phyloP scores from a whole-genome alignment of 1,284 basidiomycete genomes.

The Porogramme epimiltina region DNA sequence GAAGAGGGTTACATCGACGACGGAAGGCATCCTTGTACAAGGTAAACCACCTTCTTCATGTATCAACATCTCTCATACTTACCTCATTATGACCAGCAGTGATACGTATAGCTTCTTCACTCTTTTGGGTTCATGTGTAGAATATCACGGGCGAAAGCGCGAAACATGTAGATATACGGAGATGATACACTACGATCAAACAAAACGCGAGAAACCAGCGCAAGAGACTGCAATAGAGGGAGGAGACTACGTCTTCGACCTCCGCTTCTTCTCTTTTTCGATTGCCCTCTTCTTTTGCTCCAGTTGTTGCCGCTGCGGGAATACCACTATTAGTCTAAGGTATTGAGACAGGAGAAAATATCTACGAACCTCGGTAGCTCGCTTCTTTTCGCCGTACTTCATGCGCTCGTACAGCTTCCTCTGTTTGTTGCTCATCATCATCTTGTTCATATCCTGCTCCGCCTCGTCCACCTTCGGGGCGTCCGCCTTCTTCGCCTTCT shows the following conservation, averaged over 20 bases:
- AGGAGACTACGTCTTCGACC: slow-evolving; percentile 24
- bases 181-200: no score
- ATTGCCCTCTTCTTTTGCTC: slow-evolving; percentile 62
- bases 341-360: not conserved
- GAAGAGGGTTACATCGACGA: no score
- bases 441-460: slow-evolving; percentile 95
- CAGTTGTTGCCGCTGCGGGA: slow-evolving; percentile 56
- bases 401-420: slow-evolving; percentile 96
- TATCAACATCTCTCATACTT: no score
- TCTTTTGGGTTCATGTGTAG: no score
- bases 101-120: no score
- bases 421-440: slow-evolving; percentile 98
- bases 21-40: no score
- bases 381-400: slow-evolving; percentile 86
- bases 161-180: no score
- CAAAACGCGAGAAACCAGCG: not conserved
- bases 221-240: not conserved
- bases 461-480: slow-evolving; percentile 38
- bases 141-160: no score
- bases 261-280: slow-evolving; percentile 57
- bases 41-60: no score
- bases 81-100: no score
- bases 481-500: slow-evolving; percentile 46
- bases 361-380: slow-evolving; percentile 75
- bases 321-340: no score